phyloP scores from a whole-genome alignment of 495 filamentous ascomycete genomes.

The Penicillium chermesinum region DNA sequence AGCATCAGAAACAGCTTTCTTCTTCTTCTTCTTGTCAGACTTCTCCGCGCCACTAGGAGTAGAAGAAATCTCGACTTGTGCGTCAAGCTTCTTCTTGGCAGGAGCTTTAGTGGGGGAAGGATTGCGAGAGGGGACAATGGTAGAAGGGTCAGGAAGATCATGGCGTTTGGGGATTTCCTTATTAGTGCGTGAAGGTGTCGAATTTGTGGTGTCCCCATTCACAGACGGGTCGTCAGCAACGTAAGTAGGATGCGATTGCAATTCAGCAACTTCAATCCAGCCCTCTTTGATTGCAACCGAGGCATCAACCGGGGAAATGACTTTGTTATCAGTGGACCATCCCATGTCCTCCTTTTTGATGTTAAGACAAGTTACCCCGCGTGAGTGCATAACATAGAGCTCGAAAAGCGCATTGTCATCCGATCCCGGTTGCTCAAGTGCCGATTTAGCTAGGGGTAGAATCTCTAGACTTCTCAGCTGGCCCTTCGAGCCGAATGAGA shows the following conservation, averaged over 20 bases:
- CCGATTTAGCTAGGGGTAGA: slow-evolving; percentile 53
- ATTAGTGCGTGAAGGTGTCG: slow-evolving; percentile 31
- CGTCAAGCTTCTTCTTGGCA: slow-evolving; percentile 41
- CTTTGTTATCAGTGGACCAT: slow-evolving; percentile 81
- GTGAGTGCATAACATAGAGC: slow-evolving; percentile 95
- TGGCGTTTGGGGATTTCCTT: slow-evolving; percentile 40
- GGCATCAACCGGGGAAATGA: slow-evolving; percentile 69
- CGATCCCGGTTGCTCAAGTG: slow-evolving; percentile 37
- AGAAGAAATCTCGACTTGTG: slow-evolving; percentile 28
- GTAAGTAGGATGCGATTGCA: slow-evolving; percentile 42
- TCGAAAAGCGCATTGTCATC: slow-evolving; percentile 71
- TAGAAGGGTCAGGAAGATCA: slow-evolving; percentile 19
- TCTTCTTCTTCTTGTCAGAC: slow-evolving; percentile 55
- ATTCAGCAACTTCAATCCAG: slow-evolving; percentile 47
- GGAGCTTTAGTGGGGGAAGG: slow-evolving; percentile 38
- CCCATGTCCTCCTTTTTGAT: slow-evolving; percentile 86
- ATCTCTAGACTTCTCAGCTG: slow-evolving; percentile 86
- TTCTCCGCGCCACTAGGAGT: slow-evolving; percentile 41
- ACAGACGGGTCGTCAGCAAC: slow-evolving; percentile 45
- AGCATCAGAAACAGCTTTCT: slow-evolving; percentile 39
- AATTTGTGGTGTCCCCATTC: slow-evolving; percentile 44
- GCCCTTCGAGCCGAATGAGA: slow-evolving; percentile 84
- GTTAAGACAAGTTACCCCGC: slow-evolving; percentile 79
- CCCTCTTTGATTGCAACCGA: slow-evolving; percentile 46
- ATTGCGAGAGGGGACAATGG: slow-evolving; percentile 35